Percentiles rank a stretch among this genome's conserved stretches.
These are phyloP conservation scores for Zizania latifolia DNA, from an alignment of 176 grass and related monocot genomes.

Conservation along the genomic window DNA sequence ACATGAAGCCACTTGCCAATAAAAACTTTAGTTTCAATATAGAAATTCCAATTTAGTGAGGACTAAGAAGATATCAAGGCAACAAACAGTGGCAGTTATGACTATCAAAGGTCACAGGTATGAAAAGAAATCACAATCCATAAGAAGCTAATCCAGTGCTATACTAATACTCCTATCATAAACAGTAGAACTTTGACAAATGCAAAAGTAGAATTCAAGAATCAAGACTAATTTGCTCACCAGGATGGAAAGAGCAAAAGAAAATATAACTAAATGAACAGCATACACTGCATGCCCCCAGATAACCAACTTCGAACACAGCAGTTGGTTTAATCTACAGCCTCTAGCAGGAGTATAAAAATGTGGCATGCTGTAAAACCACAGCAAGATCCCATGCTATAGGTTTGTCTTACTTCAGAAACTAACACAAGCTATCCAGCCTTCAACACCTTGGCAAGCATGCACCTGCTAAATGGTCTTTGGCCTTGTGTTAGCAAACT, in stretches of 20 bases:
- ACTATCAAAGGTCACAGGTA: background rate
- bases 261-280: background rate
- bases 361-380: background rate
- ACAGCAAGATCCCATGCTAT: background rate
- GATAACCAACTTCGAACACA: background rate
- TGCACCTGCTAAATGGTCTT: background rate
- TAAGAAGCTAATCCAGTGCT: background rate
- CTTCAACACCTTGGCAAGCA: background rate
- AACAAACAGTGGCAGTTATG: background rate
- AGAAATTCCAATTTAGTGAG: background rate
- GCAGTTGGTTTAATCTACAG: constrained; percentile 16
- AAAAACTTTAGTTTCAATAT: background rate
- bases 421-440: constrained; percentile 7
- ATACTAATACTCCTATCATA: background rate
- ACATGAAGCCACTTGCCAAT: too few relatives aligned
- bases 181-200: background rate
- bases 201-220: constrained; percentile 18
- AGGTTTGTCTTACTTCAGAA: background rate
- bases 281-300: background rate
- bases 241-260: constrained; percentile 6
- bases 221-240: constrained; percentile 27
- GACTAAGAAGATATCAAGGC: background rate
- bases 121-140: background rate
- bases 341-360: background rate
- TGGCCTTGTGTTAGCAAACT: background rate